Base-by-base conservation (phyloP, 495 filamentous ascomycete genomes). In the Darksidea phi region DNA sequence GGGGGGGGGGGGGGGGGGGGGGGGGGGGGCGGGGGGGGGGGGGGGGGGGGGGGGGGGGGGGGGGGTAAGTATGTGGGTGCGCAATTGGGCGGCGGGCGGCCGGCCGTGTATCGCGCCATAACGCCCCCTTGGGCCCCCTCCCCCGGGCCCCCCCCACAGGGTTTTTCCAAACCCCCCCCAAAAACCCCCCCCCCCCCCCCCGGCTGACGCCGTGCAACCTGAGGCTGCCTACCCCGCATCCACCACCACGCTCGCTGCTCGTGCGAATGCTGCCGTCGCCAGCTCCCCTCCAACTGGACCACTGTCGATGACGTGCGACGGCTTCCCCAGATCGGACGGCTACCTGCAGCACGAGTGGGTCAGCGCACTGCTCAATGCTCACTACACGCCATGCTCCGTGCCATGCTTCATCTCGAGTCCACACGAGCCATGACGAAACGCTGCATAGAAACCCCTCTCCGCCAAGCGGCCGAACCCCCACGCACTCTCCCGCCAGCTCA, bases 401-500 rank as follows among this genome's bases (percentile, higher is more conserved):
- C 41, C 18, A 43, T 43, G 28, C 41, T 43, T 4, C 15, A 4
- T 15, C 41, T n/a, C 41, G 6, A 15, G 13, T 13, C 13, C 15
- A 43, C 41, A 43, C 41, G 41, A 43, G 41, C 41, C 2, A 49
- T 49, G 46, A 49, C 46, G 46, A 21, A 15, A 25, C 17, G 46
- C 2, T 23, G 21, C 5, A 4, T 43, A 11, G 17, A 23, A 43
- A 42, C 59, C 52, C 32, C 53, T 51, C 60, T 28, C 28, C 25
- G 37, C 47, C 50, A 54, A 48, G 46, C 18, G 13, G n/a, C 23
- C 6, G 11, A 46, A 46, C 61, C 61, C 61, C 52, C 61, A 41
- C 54, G 11, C 7, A 10, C 28, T 43, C 45, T 53, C 50, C 52
- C 54, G 54, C 61, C 54, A 64, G 54, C 61, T 58, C 61, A 64